Conservation (phyloP, 2,329 filamentous ascomycete genomes). For the Drechmeria coniospora region DNA sequence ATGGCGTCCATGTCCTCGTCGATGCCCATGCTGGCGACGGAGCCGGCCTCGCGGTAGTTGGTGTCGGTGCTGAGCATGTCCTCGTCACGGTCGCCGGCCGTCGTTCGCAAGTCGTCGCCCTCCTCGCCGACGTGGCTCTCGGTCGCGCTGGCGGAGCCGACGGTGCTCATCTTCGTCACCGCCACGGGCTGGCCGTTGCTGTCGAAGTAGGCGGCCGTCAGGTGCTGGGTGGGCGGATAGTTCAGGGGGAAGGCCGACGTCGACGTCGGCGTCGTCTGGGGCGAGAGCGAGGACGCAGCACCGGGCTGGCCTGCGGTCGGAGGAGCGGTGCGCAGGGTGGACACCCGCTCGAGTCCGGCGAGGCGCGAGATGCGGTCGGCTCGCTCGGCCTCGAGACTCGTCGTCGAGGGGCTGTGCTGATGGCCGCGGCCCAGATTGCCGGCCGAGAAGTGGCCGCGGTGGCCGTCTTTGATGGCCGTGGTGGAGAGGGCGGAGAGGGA, state of each 20-base stretch:
- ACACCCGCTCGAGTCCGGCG: slow-evolving; percentile 77
- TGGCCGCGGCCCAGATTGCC: slow-evolving; percentile 37
- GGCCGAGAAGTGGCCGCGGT: slow-evolving; percentile 60
- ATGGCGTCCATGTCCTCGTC: slow-evolving; percentile 36
- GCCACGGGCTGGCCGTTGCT: slow-evolving; percentile 51
- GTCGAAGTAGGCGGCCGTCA: slow-evolving; percentile 66
- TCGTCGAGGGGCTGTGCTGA: slow-evolving; percentile 43
- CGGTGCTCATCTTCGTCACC: slow-evolving; percentile 70
- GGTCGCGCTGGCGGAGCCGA: slow-evolving; percentile 80
- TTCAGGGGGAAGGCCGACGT: slow-evolving; percentile 26
- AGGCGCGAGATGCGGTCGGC: slow-evolving; percentile 91
- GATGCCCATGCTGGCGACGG: slow-evolving; percentile 38
- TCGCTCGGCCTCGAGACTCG: slow-evolving; percentile 76
- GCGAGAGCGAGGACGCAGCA: slow-evolving; percentile 23
- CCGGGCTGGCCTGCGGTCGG: slow-evolving; percentile 15
- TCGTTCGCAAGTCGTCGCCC: slow-evolving; percentile 36
- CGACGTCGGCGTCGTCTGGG: slow-evolving; percentile 36
- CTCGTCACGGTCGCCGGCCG: slow-evolving; percentile 40
- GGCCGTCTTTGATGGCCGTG: slow-evolving; percentile 90
- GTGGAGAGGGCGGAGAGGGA: slow-evolving; percentile 85
- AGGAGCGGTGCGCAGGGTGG: slow-evolving; percentile 48
- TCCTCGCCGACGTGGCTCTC: slow-evolving; percentile 51
- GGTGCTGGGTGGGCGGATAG: slow-evolving; percentile 21
- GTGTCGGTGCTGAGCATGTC: slow-evolving; percentile 59
- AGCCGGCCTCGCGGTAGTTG: slow-evolving; percentile 40